Base-by-base conservation (phyloP, 805 yeast species). In the Lachancea waltii region DNA sequence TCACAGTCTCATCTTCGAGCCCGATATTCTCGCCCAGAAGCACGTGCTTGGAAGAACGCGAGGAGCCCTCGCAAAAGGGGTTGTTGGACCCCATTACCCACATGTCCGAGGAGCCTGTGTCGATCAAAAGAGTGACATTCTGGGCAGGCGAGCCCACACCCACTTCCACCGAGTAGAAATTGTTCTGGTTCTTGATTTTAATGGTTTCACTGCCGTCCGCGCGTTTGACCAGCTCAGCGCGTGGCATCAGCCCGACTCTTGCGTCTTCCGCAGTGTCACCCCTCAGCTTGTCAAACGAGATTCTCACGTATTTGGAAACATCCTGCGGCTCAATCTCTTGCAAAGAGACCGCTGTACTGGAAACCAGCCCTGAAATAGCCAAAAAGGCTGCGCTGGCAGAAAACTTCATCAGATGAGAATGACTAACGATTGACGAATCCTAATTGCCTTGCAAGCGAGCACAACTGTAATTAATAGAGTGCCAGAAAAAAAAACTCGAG, bases 91-190 rank as follows among this genome's bases (percentile, higher is more conserved):
- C 64, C 45, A 72, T 67, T 14, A 79, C 73, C 85, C 85, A 81
- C 17, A 83, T 60, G 54, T 82, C 90, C 0, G 84, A 71, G 0
- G 87, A 80, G 2, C 90, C 92, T 1, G 89, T 82, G 51, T 82
- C 92, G n/a, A 82, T 54, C 26, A 79, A 55, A 7, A 81, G 75
- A 7, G 64, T 65, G 5, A 81, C 64, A n/a, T 63, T 56, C 49
- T 80, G 81, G 0, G 65, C 51, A 1, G 79, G 71, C 0, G 84
- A 72, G 3, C 92, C 90, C 15, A 82, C 53, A 17, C 56, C 48
- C 23, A 75, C 42, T 4, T 60, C 61, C 2, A 69, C 72, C 14
- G 72, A 58, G 47, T 72, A 75, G 44, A 72, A 75, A 5, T 65
- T 56, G 10, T 51, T 44, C 36, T 64, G 61, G 44, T 73, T 73